phyloP scores from a whole-genome alignment of 176 grass and related monocot genomes.

The Raddia guianensis region DNA sequence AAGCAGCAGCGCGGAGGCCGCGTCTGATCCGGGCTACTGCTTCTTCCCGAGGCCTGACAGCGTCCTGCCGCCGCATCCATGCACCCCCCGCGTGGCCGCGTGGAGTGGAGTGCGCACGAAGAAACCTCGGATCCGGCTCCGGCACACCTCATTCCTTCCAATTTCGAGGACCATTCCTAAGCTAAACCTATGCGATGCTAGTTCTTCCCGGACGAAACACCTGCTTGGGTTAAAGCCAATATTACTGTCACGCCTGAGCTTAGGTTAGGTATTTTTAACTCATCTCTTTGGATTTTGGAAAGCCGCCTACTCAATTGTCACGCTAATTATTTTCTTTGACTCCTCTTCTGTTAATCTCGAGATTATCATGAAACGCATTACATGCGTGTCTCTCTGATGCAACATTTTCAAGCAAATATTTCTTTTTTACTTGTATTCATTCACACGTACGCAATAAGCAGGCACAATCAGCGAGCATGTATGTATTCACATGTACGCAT shows the following conservation, averaged over 20 bases:
- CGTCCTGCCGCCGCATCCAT: constrained; percentile 47
- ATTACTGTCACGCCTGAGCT: too few relatives aligned
- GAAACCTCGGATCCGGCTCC: constrained; percentile 20
- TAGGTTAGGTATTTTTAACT: too few relatives aligned
- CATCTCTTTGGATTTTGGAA: too few relatives aligned
- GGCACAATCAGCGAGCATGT: not conserved
- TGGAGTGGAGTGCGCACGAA: constrained; percentile 18
- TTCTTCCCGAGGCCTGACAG: constrained; percentile 49
- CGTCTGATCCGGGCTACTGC: constrained; percentile 44
- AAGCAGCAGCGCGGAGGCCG: not conserved
- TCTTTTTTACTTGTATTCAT: too few relatives aligned
- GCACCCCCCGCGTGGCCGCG: not conserved
- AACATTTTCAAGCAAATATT: not conserved
- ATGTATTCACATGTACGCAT: constrained; percentile 17
- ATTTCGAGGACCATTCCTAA: too few relatives aligned
- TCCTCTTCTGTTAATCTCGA: not conserved
- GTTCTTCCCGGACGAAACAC: too few relatives aligned
- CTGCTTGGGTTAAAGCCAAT: too few relatives aligned
- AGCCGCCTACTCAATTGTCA: not conserved
- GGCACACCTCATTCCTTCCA: too few relatives aligned
- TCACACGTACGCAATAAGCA: not conserved
- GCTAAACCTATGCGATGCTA: too few relatives aligned
- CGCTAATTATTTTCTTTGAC: not conserved
- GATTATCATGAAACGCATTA: not conserved
- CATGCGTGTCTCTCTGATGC: not conserved